These are phyloP conservation scores for Tothia fuscella DNA, from an alignment of 2,329 filamentous ascomycete genomes.

Conservation along the genomic window DNA sequence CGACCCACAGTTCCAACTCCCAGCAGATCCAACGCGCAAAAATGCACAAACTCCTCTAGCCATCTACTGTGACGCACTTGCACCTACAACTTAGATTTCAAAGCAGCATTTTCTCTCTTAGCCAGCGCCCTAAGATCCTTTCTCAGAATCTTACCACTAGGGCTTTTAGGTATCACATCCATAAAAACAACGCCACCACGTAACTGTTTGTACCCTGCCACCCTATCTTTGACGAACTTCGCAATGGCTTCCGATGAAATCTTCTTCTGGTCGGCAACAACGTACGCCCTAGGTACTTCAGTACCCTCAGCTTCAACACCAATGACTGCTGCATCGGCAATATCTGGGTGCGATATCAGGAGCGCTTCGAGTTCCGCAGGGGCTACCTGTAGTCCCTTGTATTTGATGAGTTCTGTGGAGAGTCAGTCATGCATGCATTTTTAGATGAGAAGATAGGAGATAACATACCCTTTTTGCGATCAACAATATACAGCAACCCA, in stretches of 20 bases:
- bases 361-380: conserved; percentile 37
- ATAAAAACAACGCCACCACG: conserved; percentile 26
- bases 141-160: conserved; percentile 25
- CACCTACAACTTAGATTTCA: conserved; percentile 9
- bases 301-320: conserved; percentile 28
- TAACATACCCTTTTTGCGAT: conserved; percentile 31
- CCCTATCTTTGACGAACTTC: conserved; percentile 21
- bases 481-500: conserved; percentile 31
- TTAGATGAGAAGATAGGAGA: no score
- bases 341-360: conserved; percentile 28
- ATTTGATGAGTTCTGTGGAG: conserved; percentile 39
- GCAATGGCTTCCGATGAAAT: conserved; percentile 21
- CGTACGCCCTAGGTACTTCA: conserved; percentile 31
- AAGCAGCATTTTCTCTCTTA: conserved; percentile 16
- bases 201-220: conserved; percentile 24
- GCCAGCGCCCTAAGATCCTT: conserved; percentile 25
- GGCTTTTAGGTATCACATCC: conserved; percentile 25
- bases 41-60: background rate
- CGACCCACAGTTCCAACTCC: no score
- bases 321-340: conserved; percentile 36
- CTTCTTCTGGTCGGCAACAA: conserved; percentile 26
- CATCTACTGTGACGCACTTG: background rate
- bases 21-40: background rate
- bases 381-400: conserved; percentile 38
- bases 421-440: no score